Evolutionary conservation across 2,329 filamentous ascomycete species (phyloP).

Genomic region (Bretziella fagacearum): DNA sequence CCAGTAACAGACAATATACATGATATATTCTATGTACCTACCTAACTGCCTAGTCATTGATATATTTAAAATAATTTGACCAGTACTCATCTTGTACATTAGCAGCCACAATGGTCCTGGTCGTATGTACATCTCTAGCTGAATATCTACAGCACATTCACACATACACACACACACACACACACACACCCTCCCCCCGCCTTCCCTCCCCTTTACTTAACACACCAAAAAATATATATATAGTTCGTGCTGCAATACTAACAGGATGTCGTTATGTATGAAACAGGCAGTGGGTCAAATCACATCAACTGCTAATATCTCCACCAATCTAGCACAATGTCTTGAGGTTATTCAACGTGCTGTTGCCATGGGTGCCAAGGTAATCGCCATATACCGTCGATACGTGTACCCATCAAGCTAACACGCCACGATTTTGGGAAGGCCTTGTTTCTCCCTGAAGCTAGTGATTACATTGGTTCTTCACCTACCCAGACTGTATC

Average conservation of each 20-base stretch:
- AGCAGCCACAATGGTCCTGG: constrained; percentile 4
- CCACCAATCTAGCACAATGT: constrained; percentile 14
- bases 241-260: no score
- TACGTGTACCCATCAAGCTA: not conserved
- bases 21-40: no score
- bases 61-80: no score
- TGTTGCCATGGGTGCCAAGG: constrained; percentile 10
- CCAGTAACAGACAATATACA: no score
- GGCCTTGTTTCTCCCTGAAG: constrained; percentile 83
- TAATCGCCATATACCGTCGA: no score
- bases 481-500: constrained; percentile 50
- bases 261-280: no score
- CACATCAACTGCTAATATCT: constrained; percentile 13
- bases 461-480: constrained; percentile 69
- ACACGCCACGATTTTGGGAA: constrained; percentile 20
- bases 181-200: no score
- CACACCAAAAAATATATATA: not conserved
- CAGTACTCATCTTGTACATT: no score
- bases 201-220: no score
- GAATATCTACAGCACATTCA: no score
- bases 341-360: constrained; percentile 6
- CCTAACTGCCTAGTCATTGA: no score
- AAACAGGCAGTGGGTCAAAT: constrained; percentile 16
- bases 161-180: no score
- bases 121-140: constrained; percentile 1